Base-by-base conservation (phyloP, 306 rosid species). In the Malus asiatica region DNA sequence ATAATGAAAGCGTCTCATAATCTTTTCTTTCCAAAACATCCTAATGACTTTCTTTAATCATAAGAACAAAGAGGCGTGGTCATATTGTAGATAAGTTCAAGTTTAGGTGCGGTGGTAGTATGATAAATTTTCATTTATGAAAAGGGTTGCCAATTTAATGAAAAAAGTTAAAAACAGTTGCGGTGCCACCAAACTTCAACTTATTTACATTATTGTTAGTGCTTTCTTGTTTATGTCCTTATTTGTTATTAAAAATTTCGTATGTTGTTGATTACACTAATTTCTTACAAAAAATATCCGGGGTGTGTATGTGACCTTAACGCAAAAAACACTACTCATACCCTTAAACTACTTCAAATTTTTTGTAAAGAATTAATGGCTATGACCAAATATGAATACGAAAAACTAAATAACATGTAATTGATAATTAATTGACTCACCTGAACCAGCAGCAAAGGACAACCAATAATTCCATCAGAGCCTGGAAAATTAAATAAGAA, bases 381-480 rank as follows among this genome's bases (percentile, higher is more conserved):
- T 2, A 53, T 53, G 60, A 6, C 3, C 11, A 20, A 18, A 55
- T 55, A 55, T 8, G 25, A 20, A 55, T 55, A 55, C 20, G 2
- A 48, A 57, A 57, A 57, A 57, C 27, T n/a, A 57, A 9, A 3
- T 57, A 58, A 22, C 30, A 58, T 48, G 3, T 48, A 48, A 48
- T 48, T 48, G 2, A 48, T 15, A 15, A 48, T 15, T 48, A 60
- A 23, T 60, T 58, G 13, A 40, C 14, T 58, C 16, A 77, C 84
- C 74, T 76, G 84, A 55, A 84, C 7, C 1, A 77, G 58, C 53
- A 75, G 7, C 64, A 84, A 29, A 1, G 81, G 88, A 9, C 30
- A 70, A 8, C 72, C 35, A 8, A 78, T 45, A 30, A 84, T 51
- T 0, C 30, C 78, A 14, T 46, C 42, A 8, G 76, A 70, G 23